Evolutionary conservation across 176 grass and related monocot genomes (phyloP).

Genomic region (Aegilops sharonensis): DNA sequence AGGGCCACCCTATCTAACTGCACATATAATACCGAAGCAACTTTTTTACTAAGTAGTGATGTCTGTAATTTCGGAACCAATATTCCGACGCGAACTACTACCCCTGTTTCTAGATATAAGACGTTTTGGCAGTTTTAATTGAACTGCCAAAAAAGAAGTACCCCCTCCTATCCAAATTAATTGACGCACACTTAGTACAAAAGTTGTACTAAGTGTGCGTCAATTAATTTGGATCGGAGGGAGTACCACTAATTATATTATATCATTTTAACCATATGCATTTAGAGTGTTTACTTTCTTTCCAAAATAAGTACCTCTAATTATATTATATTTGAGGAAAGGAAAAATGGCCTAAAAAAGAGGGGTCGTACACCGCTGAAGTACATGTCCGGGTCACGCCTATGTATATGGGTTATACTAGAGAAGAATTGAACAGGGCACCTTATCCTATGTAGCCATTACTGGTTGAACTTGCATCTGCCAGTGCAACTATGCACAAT

Average conservation of each 20-base stretch:
- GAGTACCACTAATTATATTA: too few species aligned
- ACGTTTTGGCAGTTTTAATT: too few species aligned
- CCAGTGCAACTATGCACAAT: background rate
- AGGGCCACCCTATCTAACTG: background rate
- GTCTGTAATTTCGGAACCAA: background rate
- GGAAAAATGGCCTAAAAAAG: background rate
- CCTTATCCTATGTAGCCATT: background rate
- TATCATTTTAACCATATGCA: background rate
- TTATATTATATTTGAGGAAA: background rate
- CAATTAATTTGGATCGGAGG: too few species aligned
- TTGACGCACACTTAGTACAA: too few species aligned
- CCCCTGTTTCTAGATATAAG: too few species aligned
- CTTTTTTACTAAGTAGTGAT: background rate
- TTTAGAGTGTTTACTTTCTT: background rate
- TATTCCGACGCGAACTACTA: background rate
- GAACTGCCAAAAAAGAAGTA: background rate
- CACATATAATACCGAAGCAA: background rate
- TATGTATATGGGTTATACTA: background rate
- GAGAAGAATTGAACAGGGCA: background rate
- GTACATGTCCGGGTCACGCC: background rate
- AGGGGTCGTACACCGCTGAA: background rate
- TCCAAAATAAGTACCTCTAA: background rate
- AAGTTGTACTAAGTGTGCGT: too few species aligned
- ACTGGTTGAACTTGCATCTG: background rate
- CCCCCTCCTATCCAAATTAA: too few species aligned